Conservation (phyloP, 768 basidiomycete genomes). For the Podaxis sp. region DNA sequence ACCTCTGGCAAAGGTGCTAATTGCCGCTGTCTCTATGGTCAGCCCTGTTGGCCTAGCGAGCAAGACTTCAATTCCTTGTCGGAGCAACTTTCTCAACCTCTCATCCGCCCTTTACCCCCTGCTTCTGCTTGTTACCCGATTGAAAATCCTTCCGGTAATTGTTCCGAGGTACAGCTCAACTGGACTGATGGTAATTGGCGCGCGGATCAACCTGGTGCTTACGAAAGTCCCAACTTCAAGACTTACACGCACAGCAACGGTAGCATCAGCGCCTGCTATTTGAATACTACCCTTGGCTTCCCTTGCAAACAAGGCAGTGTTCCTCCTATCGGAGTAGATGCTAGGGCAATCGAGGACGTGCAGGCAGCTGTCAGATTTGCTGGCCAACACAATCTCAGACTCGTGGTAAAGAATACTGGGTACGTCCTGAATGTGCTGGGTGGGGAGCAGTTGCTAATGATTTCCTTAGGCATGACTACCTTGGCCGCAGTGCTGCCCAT, state of each 20-base stretch:
- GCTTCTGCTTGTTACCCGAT: conserved; percentile 41
- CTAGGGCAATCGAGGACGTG: conserved; percentile 33
- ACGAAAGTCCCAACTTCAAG: neutral
- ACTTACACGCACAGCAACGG: neutral
- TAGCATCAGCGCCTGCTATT: neutral
- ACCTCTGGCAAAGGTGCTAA: conserved; percentile 1
- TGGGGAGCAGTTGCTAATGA: neutral
- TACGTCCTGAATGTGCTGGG: neutral
- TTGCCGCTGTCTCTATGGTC: conserved; percentile 39
- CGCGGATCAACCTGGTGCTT: conserved; percentile 7
- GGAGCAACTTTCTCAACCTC: conserved; percentile 39
- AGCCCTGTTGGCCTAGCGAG: conserved; percentile 41
- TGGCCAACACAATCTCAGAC: conserved; percentile 30
- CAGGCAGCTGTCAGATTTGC: conserved; percentile 41
- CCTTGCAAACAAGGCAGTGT: conserved; percentile 45
- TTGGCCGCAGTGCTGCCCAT: conserved; percentile 42
- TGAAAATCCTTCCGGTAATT: conserved; percentile 30
- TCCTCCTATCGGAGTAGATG: conserved; percentile 39
- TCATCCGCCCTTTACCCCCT: conserved; percentile 38
- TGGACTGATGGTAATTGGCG: conserved; percentile 12
- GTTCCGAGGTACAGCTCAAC: conserved; percentile 5
- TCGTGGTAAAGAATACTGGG: conserved; percentile 38
- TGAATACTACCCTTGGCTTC: conserved; percentile 22
- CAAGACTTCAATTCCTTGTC: conserved; percentile 30
- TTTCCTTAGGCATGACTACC: conserved; percentile 31